Evolutionary conservation across 2,329 filamentous ascomycete genomes (phyloP).

Genomic region (Fusarium nurragi): DNA sequence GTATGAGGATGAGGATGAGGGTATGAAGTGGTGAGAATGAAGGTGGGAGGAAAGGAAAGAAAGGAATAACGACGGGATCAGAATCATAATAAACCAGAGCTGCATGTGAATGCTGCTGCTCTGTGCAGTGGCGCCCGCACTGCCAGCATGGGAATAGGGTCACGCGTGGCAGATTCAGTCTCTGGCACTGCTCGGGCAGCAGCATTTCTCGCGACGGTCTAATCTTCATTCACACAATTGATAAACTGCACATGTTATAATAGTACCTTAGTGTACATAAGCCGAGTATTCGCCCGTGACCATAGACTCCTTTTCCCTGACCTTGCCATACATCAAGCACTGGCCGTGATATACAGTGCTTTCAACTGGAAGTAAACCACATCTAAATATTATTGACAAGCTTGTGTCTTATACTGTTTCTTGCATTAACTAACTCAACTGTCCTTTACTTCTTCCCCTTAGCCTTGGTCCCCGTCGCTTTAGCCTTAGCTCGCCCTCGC

Average conservation of each 20-base stretch:
- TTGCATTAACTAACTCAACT: neutral
- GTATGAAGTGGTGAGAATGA: neutral
- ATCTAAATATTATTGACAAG: slow-evolving; percentile 19
- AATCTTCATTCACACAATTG: neutral
- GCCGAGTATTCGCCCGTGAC: slow-evolving; percentile 9
- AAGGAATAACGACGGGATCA: neutral
- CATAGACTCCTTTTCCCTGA: slow-evolving; percentile 23
- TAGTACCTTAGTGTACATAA: slow-evolving; percentile 8
- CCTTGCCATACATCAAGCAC: slow-evolving; percentile 12
- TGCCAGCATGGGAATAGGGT: slow-evolving; percentile 9
- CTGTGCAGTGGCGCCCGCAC: neutral
- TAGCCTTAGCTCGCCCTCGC: slow-evolving; percentile 57
- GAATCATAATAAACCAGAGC: neutral
- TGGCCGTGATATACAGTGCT: neutral
- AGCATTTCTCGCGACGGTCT: neutral
- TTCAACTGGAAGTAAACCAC: slow-evolving; percentile 7
- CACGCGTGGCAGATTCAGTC: neutral
- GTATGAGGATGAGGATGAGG: neutral
- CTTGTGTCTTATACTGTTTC: neutral
- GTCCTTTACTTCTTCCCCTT: slow-evolving; percentile 57
- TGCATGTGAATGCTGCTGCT: neutral
- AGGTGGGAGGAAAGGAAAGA: neutral
- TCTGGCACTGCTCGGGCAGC: neutral
- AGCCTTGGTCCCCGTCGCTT: slow-evolving; percentile 53
- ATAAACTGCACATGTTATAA: slow-evolving; percentile 4